Conservation (phyloP, 257 asterid genomes). For the Solanum ossicruentum region DNA sequence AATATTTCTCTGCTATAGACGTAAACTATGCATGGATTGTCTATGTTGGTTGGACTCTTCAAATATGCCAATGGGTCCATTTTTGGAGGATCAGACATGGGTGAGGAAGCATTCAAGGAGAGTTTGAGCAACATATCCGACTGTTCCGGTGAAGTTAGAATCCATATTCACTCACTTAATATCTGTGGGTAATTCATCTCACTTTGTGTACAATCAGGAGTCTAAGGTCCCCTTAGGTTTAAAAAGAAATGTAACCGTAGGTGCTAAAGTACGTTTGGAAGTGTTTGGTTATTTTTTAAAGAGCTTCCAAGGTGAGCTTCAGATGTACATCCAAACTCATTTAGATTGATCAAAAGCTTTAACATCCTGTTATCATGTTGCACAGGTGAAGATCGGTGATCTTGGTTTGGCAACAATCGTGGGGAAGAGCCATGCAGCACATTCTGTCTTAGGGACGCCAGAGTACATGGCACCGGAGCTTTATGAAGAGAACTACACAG, state of each 20-base stretch:
- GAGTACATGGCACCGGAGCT: conserved; percentile 26
- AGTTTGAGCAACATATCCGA: background rate
- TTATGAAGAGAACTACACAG: conserved; percentile 18
- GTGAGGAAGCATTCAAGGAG: too few species aligned
- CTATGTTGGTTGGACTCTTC: too few species aligned
- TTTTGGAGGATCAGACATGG: too few species aligned
- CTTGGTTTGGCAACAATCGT: conserved; percentile 17
- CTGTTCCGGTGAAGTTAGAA: background rate
- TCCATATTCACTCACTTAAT: background rate
- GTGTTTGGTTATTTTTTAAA: background rate
- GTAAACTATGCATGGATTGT: background rate
- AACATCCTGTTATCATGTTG: background rate
- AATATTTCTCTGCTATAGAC: background rate
- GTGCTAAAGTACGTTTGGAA: background rate
- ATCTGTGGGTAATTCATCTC: background rate
- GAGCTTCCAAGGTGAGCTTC: background rate
- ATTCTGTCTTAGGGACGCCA: conserved; percentile 11
- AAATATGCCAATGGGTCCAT: too few species aligned
- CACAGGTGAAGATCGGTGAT: conserved; percentile 19
- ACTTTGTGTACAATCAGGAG: background rate
- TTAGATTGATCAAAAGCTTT: background rate
- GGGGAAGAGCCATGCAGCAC: conserved; percentile 18
- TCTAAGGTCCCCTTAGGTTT: background rate
- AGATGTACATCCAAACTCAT: background rate
- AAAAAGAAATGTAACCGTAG: background rate